Conservation (phyloP, 768 basidiomycete genomes). For the Kwoniella mangroviensis region DNA sequence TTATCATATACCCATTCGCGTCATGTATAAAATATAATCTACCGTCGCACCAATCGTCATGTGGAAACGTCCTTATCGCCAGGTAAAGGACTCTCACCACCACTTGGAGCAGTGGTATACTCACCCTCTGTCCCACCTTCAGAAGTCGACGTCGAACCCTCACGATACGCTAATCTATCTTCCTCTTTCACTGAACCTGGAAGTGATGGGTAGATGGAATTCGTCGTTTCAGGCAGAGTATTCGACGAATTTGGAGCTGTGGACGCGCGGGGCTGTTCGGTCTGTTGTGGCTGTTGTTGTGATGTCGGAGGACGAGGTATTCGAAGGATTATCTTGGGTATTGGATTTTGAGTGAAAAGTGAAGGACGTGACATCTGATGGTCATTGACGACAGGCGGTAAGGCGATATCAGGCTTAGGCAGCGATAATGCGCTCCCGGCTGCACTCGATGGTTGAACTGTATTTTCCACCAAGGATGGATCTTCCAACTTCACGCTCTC, state of each 20-base stretch:
- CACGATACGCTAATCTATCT: slow-evolving; percentile 26
- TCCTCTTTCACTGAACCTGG: neutral
- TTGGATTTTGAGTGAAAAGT: neutral
- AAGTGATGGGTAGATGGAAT: slow-evolving; percentile 3
- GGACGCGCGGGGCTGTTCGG: neutral
- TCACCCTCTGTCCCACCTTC: slow-evolving; percentile 29
- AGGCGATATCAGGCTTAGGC: neutral
- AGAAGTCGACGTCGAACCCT: slow-evolving; percentile 26
- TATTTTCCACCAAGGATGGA: slow-evolving; percentile 13
- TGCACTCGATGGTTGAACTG: neutral
- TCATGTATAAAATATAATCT: neutral
- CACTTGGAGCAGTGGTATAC: slow-evolving; percentile 35
- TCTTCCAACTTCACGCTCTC: slow-evolving; percentile 17
- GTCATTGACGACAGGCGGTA: neutral
- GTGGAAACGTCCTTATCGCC: neutral
- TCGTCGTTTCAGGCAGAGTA: neutral
- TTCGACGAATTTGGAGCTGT: neutral
- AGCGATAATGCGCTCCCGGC: neutral
- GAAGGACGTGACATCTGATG: neutral
- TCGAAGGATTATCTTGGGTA: slow-evolving; percentile 31
- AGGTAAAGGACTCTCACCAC: slow-evolving; percentile 12
- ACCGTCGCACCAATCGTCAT: neutral
- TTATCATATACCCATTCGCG: neutral
- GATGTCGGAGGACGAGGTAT: slow-evolving; percentile 20
- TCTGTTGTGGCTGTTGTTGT: neutral